Base-by-base conservation (phyloP, 169 alveolate genomes). In the Cryptosporidium felis region DNA sequence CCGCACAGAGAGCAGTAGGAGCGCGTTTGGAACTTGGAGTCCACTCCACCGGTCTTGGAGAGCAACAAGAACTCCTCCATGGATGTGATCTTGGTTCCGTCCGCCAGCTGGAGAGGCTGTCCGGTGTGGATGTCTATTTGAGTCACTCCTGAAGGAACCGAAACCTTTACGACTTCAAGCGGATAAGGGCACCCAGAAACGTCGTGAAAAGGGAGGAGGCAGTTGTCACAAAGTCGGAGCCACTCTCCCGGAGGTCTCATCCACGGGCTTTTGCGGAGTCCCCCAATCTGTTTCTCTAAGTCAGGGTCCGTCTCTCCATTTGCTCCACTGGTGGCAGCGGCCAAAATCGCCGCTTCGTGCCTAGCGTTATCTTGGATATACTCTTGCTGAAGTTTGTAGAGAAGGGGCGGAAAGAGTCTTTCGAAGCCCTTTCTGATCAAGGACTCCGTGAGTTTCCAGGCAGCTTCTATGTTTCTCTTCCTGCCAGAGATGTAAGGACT, bases 211-310 rank as follows among this genome's bases (percentile, higher is more conserved):
- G 85, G 85, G 10, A 74, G 59, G 18, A 74, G 44, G 32, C 85
- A 74, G 26, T 74, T 74, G n/a, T 74, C 85, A 18, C 85, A 74
- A 14, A 74, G 41, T 18, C 85, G 51, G 14, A 74, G 59, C 85
- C 85, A 74, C 56, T 74, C 85, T 1, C 85, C 85, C 3, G 85
- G 85, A 53, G 85, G 85, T 16, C 85, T 49, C 85, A 74, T 74
- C 85, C 85, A 74, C 5, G 85, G 85, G 21, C 85, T 74, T 34
- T 56, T 74, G 21, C 85, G 28, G 4, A 74, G 41, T 49, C 85
- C 67, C n/a, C 85, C 85, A 34, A 74, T 74, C 16, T 49, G 67
- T 5, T 56, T 74, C 38, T 74, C 67, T 23, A 56, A 21, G 56
- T 53, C 67, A 6, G 85, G 59, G 30, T 56, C 85, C 8, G 66